These are phyloP conservation scores for Colletotrichum paranaense DNA, from an alignment of 2,329 filamentous ascomycete genomes.

Conservation along the genomic window DNA sequence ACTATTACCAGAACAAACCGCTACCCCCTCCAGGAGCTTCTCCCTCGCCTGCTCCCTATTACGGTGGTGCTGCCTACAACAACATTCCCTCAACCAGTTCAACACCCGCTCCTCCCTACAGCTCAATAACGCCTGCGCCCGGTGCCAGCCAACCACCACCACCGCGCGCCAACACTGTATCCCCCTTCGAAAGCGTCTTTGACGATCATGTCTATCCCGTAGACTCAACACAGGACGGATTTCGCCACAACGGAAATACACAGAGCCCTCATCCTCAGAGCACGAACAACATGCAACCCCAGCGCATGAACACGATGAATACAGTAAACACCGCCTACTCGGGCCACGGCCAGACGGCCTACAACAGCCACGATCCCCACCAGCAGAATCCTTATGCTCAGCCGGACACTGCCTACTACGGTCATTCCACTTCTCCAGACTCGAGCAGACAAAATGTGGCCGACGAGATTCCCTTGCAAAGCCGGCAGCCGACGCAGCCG, in stretches of 20 bases:
- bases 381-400: constrained; percentile 19
- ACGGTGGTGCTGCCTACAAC: constrained; percentile 45
- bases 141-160: constrained; percentile 43
- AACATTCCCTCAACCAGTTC: constrained; percentile 55
- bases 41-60: constrained; percentile 55
- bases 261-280: constrained; percentile 26
- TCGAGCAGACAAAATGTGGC: constrained; percentile 43
- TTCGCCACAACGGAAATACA: constrained; percentile 40
- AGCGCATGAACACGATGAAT: constrained; percentile 38
- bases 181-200: constrained; percentile 75
- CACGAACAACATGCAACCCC: constrained; percentile 39
- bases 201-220: constrained; percentile 75
- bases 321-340: constrained; percentile 23
- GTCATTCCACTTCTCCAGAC: constrained; percentile 52
- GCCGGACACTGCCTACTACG: constrained; percentile 70
- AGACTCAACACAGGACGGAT: constrained; percentile 48
- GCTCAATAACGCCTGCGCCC: constrained; percentile 36
- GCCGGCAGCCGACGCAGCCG: constrained; percentile 47
- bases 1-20: constrained; percentile 69
- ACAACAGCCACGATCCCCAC: constrained; percentile 8
- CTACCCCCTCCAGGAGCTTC: constrained; percentile 48
- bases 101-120: constrained; percentile 52
- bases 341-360: constrained; percentile 19
- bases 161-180: constrained; percentile 52
- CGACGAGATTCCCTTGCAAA: constrained; percentile 69